Evolutionary conservation across 1,139 yeast species (phyloP).

Genomic region (Geotrichum europaeum): DNA sequence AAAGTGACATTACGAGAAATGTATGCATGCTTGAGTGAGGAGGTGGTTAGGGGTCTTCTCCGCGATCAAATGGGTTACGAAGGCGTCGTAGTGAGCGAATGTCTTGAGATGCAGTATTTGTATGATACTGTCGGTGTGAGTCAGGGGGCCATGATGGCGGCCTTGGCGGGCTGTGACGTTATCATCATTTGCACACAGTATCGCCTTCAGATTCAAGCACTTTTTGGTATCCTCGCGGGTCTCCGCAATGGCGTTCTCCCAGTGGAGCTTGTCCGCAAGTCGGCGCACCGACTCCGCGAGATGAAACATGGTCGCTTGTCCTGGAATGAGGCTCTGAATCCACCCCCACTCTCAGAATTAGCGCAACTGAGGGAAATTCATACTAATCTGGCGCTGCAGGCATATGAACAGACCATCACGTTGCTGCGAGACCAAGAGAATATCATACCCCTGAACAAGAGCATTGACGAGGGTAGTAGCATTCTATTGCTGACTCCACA

Average conservation of each 20-base stretch:
- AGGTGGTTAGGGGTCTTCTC: slow-evolving; percentile 49
- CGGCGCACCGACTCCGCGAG: slow-evolving; percentile 43
- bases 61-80: slow-evolving; percentile 50
- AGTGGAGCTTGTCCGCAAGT: slow-evolving; percentile 41
- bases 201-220: slow-evolving; percentile 54
- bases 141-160: slow-evolving; percentile 59
- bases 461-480: slow-evolving; percentile 35
- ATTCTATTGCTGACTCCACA: slow-evolving; percentile 52
- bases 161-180: slow-evolving; percentile 61
- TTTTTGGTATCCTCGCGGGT: slow-evolving; percentile 50
- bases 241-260: slow-evolving; percentile 49
- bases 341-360: slow-evolving; percentile 30
- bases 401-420: slow-evolving; percentile 52
- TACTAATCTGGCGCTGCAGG: slow-evolving; percentile 41
- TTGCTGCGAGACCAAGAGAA: slow-evolving; percentile 51
- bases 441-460: slow-evolving; percentile 47
- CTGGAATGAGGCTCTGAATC: slow-evolving; percentile 46
- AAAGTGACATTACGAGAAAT: slow-evolving; percentile 55
- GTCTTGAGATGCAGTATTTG: slow-evolving; percentile 60
- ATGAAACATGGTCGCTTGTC: slow-evolving; percentile 43
- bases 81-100: slow-evolving; percentile 59
- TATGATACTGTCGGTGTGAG: slow-evolving; percentile 60
- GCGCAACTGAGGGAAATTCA: slow-evolving; percentile 42
- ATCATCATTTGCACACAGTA: slow-evolving; percentile 58
- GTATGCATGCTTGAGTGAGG: slow-evolving; percentile 58